phyloP scores from a whole-genome alignment of 2,329 filamentous ascomycete species.

The Fusarium circinatum region DNA sequence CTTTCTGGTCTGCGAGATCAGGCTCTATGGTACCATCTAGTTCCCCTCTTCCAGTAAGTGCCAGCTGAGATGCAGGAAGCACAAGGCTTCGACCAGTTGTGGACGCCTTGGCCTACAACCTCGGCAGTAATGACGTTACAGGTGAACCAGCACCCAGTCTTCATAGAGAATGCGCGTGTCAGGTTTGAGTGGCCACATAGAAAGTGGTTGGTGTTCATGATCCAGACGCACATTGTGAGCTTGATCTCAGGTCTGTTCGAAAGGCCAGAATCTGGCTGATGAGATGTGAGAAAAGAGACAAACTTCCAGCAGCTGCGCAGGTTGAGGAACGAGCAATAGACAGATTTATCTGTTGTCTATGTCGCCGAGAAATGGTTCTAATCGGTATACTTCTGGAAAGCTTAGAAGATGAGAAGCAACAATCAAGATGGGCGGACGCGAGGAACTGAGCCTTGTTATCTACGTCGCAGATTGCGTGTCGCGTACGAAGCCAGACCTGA shows the following conservation, averaged over 20 bases:
- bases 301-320: too few species aligned
- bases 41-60: neutral
- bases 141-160: neutral
- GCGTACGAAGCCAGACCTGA: rapidly evolving
- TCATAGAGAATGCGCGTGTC: neutral
- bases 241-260: rapidly evolving
- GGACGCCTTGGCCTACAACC: neutral
- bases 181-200: neutral
- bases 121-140: neutral
- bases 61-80: neutral
- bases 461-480: neutral
- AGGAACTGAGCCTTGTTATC: neutral
- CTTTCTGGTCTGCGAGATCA: neutral
- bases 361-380: too few species aligned
- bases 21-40: neutral
- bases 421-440: rapidly evolving
- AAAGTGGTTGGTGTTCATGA: neutral
- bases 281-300: too few species aligned
- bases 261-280: rapidly evolving
- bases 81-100: neutral
- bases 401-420: neutral
- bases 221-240: neutral
- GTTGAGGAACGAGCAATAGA: too few species aligned
- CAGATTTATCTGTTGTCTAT: neutral
- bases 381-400: neutral